Evolutionary conservation across 768 basidiomycete species (phyloP).

Genomic region (Russula foetens): DNA sequence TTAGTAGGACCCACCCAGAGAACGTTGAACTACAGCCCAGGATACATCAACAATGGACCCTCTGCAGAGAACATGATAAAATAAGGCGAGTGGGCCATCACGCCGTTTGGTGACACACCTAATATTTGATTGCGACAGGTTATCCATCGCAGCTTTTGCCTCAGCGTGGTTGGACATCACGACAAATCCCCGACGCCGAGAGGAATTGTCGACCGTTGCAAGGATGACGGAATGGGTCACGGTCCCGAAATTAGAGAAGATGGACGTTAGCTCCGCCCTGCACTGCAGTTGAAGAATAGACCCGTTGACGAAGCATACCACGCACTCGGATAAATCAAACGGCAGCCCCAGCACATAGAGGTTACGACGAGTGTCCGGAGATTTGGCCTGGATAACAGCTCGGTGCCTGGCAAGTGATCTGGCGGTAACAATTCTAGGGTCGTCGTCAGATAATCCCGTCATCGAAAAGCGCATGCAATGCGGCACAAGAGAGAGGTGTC

Average conservation of each 20-base stretch:
- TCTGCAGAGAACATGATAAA: constrained; percentile 29
- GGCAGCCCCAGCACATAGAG: constrained; percentile 81
- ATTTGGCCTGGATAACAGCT: constrained; percentile 23
- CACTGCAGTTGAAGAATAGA: neutral
- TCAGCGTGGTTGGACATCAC: constrained; percentile 73
- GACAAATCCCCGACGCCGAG: constrained; percentile 74
- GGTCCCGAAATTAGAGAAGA: constrained; percentile 58
- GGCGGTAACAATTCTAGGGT: constrained; percentile 23
- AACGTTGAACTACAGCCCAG: constrained; percentile 84
- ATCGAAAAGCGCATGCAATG: neutral
- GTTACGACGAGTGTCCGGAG: constrained; percentile 55
- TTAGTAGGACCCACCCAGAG: constrained; percentile 45
- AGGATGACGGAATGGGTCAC: constrained; percentile 75
- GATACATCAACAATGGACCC: constrained; percentile 74
- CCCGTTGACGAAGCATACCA: neutral
- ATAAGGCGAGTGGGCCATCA: neutral
- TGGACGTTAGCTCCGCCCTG: constrained; percentile 47
- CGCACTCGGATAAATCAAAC: constrained; percentile 71
- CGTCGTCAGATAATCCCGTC: neutral
- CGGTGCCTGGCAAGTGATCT: constrained; percentile 18
- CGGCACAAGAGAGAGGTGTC: neutral
- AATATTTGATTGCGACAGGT: constrained; percentile 58
- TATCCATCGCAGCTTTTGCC: constrained; percentile 59
- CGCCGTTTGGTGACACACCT: constrained; percentile 39
- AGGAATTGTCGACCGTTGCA: constrained; percentile 77